Percentiles rank a stretch among this genome's conserved stretches.
Evolutionary conservation across 768 basidiomycete genomes (phyloP).

Genomic region (Gloeophyllum trabeum): DNA sequence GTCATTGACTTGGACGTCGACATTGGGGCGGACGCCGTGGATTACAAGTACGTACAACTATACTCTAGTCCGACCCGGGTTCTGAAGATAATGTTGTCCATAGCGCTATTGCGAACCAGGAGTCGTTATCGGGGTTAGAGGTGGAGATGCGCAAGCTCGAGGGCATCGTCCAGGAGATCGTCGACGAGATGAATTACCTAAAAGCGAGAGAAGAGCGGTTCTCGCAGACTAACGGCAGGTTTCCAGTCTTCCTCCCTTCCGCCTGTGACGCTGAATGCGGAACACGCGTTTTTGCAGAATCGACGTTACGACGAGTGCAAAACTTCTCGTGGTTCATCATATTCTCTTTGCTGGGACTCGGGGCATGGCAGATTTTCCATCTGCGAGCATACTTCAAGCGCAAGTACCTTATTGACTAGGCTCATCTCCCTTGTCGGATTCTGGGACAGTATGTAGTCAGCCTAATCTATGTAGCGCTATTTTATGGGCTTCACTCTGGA

Average conservation of each 20-base stretch:
- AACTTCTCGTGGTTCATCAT: conserved; percentile 90
- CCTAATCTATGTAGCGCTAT: no score
- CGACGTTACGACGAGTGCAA: conserved; percentile 85
- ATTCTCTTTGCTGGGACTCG: conserved; percentile 63
- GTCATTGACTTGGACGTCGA: conserved; percentile 92
- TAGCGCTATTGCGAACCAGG: conserved; percentile 97
- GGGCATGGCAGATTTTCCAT: conserved; percentile 93
- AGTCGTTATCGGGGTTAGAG: conserved; percentile 89
- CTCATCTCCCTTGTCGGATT: background rate
- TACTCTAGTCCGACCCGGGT: background rate
- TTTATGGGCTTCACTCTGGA: no score
- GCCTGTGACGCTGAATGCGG: conserved; percentile 1
- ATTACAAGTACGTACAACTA: conserved; percentile 79
- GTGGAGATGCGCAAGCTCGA: conserved; percentile 98
- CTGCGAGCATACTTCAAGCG: conserved; percentile 92
- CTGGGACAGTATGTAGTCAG: no score
- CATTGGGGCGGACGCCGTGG: conserved; percentile 96
- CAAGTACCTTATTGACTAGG: conserved; percentile 84
- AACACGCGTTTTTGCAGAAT: conserved; percentile 37
- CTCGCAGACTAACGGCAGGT: conserved; percentile 78
- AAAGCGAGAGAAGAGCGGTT: conserved; percentile 86
- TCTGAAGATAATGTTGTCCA: background rate
- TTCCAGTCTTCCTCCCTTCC: background rate
- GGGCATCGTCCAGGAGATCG: conserved; percentile 87
- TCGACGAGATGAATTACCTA: conserved; percentile 88